Evolutionary conservation across 345 rosid genomes (phyloP), one percentile per base, ranked within the genome.

Genomic region (Eucalyptus tenuipes): DNA sequence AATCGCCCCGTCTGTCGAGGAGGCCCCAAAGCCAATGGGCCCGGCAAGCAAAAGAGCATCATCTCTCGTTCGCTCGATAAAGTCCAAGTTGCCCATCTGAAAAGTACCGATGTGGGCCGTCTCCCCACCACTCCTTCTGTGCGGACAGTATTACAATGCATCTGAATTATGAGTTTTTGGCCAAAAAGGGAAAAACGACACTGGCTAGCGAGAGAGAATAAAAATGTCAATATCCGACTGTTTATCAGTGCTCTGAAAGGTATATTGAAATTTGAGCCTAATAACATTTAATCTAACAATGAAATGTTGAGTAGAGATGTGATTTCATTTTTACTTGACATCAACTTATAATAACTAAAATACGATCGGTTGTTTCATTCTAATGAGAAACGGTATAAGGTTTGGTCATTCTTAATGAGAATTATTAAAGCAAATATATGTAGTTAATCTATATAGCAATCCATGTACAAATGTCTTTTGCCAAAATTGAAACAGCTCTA

Each of bases 381-480:
- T 10, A 37, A 75, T 20, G 5, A 75, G 14, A 18, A 5, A 75
- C 2, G 27, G 27, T 4, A 6, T 6, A 22, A 16, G 1, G 0
- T 37, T 1, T 10, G 13, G 13, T 3, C 45, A 37, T 17, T 37
- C 27, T 71, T 33, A 9, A 9, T 33, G 4, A 15, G 25, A 33
- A 33, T 1, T 5, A 31, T 17, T 4, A 71, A 2, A 33, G 44
- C 13, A 33, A 71, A 33, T 71, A 0, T 52, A 2, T 71, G 10
- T 37, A 0, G 15, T 37, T 27, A 68, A 68, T 68, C 0, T 3
- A 7, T 0, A 1, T 68, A 20, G 0, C 13, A 11, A 4, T 31
- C 1, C 0, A 31, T 68, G 11, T 31, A 68, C 42, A 31, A 8
- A 68, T 31, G 79, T 31, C 12, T 68, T 68, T 31, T 16, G 79